A percentile compares a stretch with the other conserved stretches of the same genome.
phyloP scores from a whole-genome alignment of 2,329 filamentous ascomycete genomes.

The Verticillium isaacii region DNA sequence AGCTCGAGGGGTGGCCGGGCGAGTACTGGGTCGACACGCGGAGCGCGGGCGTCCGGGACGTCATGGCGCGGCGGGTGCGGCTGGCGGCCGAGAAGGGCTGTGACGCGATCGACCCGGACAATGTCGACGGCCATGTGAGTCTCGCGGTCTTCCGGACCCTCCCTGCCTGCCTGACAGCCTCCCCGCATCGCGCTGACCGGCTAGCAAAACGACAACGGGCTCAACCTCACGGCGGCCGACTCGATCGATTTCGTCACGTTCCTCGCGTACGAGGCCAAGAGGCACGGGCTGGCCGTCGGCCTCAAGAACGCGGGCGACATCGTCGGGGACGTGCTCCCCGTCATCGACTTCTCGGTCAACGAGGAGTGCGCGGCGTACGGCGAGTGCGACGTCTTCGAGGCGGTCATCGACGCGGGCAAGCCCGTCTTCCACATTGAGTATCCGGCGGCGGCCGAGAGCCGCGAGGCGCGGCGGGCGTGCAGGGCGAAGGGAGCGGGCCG shows the following conservation, averaged over 20 bases:
- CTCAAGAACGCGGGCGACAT: slow-evolving; percentile 65
- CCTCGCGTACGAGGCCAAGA: slow-evolving; percentile 49
- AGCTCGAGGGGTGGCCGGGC: slow-evolving; percentile 58
- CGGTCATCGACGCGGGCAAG: slow-evolving; percentile 56
- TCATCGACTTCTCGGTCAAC: slow-evolving; percentile 63
- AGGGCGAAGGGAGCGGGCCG: slow-evolving; percentile 34
- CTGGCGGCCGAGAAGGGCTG: slow-evolving; percentile 60
- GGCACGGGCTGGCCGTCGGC: slow-evolving; percentile 54
- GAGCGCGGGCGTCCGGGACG: slow-evolving; percentile 54
- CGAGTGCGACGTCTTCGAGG: slow-evolving; percentile 53
- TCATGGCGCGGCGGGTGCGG: slow-evolving; percentile 58
- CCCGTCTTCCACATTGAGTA: slow-evolving; percentile 74
- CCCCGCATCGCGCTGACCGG: neutral
- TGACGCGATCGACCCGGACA: slow-evolving; percentile 66
- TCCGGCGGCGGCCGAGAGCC: slow-evolving; percentile 40
- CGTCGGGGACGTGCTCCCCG: slow-evolving; percentile 38
- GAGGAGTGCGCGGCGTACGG: slow-evolving; percentile 61
- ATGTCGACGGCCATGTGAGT: slow-evolving; percentile 60
- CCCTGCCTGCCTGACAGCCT: too few relatives aligned
- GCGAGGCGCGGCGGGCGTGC: slow-evolving; percentile 37
- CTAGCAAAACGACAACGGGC: slow-evolving; percentile 55
- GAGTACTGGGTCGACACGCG: slow-evolving; percentile 63
- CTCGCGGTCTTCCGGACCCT: neutral
- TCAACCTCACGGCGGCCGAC: slow-evolving; percentile 51
- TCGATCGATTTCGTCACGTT: slow-evolving; percentile 56